These are phyloP conservation scores for Mrakia blollopis DNA, from an alignment of 768 basidiomycete species.

Conservation along the genomic window DNA sequence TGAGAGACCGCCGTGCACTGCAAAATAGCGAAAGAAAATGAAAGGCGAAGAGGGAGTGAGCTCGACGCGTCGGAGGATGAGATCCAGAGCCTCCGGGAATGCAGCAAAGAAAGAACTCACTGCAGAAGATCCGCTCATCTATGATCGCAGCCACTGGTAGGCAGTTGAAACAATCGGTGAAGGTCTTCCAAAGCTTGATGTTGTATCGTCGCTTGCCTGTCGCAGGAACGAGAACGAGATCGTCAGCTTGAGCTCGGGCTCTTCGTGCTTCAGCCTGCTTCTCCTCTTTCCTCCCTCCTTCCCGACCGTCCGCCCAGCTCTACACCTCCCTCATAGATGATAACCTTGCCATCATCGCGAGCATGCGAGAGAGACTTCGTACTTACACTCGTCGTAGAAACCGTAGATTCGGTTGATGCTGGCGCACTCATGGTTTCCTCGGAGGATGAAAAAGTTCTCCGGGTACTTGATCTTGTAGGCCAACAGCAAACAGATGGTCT, in stretches of 20 bases:
- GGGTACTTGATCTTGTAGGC: constrained; percentile 36
- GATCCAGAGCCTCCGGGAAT: too few relatives aligned
- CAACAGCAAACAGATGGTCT: constrained; percentile 35
- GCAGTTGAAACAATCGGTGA: constrained; percentile 99
- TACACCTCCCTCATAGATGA: too few relatives aligned
- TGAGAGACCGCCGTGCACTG: constrained; percentile 25
- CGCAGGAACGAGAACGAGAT: background rate
- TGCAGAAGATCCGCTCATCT: constrained; percentile 35
- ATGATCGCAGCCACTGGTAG: constrained; percentile 34
- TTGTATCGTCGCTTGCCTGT: constrained; percentile 99
- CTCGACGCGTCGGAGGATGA: too few relatives aligned
- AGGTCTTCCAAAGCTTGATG: constrained; percentile 99
- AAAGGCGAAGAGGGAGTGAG: background rate
- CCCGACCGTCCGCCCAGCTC: too few relatives aligned
- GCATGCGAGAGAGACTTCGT: too few relatives aligned
- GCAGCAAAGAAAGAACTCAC: constrained; percentile 1
- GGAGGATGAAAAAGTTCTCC: constrained; percentile 35
- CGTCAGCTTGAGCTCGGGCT: background rate
- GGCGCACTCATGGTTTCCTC: constrained; percentile 35
- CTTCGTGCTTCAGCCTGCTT: too few relatives aligned
- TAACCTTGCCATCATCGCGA: too few relatives aligned
- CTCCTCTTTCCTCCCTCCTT: too few relatives aligned
- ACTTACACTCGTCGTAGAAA: constrained; percentile 35
- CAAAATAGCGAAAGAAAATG: too few relatives aligned
- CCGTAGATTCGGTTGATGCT: constrained; percentile 35